Conservation (phyloP, 352 stramenopile genomes). For the Stephanocyclus meneghinianus region DNA sequence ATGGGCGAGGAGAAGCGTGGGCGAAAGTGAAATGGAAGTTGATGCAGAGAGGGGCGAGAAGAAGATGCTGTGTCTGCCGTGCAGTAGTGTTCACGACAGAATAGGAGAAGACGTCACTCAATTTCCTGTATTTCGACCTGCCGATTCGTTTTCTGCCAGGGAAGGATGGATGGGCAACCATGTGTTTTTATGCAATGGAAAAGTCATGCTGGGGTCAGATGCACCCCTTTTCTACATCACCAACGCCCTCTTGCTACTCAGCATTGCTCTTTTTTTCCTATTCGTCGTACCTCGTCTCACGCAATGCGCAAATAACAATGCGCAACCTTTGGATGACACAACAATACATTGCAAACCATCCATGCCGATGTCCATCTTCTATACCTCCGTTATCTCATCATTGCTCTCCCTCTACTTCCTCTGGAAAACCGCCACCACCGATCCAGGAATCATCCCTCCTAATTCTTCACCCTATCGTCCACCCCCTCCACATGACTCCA, state of each 20-base stretch:
- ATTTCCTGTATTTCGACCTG: constrained; percentile 55
- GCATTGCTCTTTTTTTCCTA: constrained; percentile 52
- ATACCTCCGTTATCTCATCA: constrained; percentile 32
- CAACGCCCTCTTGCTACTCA: constrained; percentile 62
- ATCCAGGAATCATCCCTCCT: constrained; percentile 77
- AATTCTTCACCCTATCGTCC: constrained; percentile 58
- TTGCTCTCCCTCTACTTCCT: constrained; percentile 48
- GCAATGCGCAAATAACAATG: constrained; percentile 25
- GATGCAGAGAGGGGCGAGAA: not conserved
- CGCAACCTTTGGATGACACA: constrained; percentile 2
- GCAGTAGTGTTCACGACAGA: not conserved
- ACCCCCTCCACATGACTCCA: constrained; percentile 33
- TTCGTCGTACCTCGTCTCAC: constrained; percentile 53
- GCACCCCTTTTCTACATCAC: constrained; percentile 74
- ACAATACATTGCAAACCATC: not conserved
- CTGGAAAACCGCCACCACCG: constrained; percentile 68
- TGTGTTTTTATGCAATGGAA: constrained; percentile 71
- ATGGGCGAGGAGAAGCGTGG: constrained; percentile 60
- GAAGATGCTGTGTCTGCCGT: not conserved
- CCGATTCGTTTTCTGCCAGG: constrained; percentile 51
- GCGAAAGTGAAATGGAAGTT: not conserved
- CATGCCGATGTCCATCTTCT: constrained; percentile 18
- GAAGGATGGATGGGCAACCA: constrained; percentile 83
- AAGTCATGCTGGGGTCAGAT: constrained; percentile 76
- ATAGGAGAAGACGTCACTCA: not conserved